Evolutionary conservation across 2,329 filamentous ascomycete species (phyloP).

Genomic region (Exophiala bonariae): DNA sequence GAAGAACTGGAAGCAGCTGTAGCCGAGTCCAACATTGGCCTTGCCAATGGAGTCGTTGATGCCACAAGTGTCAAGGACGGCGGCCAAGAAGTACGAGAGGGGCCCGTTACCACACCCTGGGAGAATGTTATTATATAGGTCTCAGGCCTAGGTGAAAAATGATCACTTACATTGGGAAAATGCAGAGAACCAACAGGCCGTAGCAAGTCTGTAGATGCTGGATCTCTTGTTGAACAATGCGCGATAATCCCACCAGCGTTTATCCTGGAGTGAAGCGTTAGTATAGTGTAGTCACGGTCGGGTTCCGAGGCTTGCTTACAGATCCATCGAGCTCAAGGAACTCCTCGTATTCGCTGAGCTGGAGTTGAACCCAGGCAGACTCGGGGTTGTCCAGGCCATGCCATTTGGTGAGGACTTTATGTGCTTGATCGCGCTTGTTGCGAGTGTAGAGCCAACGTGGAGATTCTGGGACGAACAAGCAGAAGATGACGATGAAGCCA

Average conservation of each 20-base stretch:
- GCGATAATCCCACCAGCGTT: constrained; percentile 54
- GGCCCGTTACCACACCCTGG: constrained; percentile 32
- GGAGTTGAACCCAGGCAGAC: constrained; percentile 32
- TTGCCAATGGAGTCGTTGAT: constrained; percentile 49
- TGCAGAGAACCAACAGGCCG: constrained; percentile 51
- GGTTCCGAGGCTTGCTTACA: constrained; percentile 8
- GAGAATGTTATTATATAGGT: background rate
- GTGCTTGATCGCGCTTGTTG: constrained; percentile 58
- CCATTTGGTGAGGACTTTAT: constrained; percentile 58
- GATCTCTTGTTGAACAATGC: constrained; percentile 51
- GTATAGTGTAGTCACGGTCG: background rate
- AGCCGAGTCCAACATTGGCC: constrained; percentile 56
- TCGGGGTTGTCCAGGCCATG: constrained; percentile 53
- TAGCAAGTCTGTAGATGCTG: constrained; percentile 52
- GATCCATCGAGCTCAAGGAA: constrained; percentile 33
- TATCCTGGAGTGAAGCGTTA: constrained; percentile 15
- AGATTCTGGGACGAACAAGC: constrained; percentile 61
- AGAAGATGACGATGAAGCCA: constrained; percentile 48
- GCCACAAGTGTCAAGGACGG: constrained; percentile 54
- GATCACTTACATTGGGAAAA: constrained; percentile 49
- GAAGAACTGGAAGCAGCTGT: constrained; percentile 56
- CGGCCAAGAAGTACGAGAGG: constrained; percentile 57
- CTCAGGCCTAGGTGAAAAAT: background rate
- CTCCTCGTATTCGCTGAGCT: constrained; percentile 37
- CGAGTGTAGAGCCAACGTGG: constrained; percentile 63